Base-by-base conservation (phyloP, 2,329 filamentous ascomycete species). In the Cyclaneusma minus region DNA sequence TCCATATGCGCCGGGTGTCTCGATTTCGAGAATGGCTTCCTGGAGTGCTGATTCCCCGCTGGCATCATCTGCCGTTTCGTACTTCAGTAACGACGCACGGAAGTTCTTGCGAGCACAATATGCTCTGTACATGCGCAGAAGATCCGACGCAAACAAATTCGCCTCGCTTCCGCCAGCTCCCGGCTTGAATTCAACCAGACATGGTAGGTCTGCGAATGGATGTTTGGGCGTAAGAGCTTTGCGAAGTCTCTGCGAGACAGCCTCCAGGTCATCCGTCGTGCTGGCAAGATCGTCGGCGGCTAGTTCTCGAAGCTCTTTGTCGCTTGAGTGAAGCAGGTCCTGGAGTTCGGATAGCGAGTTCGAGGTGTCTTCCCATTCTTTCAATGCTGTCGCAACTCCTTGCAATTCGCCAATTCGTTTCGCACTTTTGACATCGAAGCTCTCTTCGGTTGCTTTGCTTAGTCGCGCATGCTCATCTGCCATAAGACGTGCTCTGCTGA, bases 131-230 rank as follows among this genome's bases (percentile, higher is more conserved):
- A 98, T 95, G 38, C 75, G 71, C 40, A 93, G 69, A 5, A 98
- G 54, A 27, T 89, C 73, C 29, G 80, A 79, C 8, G 85, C 83
- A 41, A 98, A 98, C 35, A 93, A 72, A 1, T 82, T 74, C 3
- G 87, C 85, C 54, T 98, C 89, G 30, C 83, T 73, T 3, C 89
- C 89, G 19, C 89, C 89, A 0, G 84, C 85, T 0, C 89, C 89
- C 0, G 89, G 89, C 1, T 85, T 70, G 32, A 98, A 79, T 54
- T 98, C 89, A 21, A 98, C 55, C 35, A 98, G 64, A 50, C 87
- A 95, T 28, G 85, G 83, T 39, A 95, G 65, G 35, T 83, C 68
- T 16, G 82, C 82, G 47, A 94, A 98, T 3, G 85, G 81, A 48
- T 98, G 85, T 21, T 72, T 69, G 1, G 89, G 89, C 10, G 92